Conservation (phyloP, 176 grass and related monocot species). For the Oryza coarctata region DNA sequence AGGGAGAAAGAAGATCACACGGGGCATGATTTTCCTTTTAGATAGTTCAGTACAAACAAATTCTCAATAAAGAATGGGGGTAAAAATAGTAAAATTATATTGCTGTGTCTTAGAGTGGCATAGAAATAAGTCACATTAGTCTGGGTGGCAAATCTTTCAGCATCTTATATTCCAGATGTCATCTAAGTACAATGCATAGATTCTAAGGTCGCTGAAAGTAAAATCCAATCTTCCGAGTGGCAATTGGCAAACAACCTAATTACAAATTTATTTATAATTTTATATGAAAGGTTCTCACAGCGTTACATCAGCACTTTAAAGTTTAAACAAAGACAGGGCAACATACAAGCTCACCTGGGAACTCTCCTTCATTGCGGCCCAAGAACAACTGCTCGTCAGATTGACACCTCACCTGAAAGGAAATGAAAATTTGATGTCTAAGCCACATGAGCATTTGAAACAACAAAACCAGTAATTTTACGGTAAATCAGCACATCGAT, state of each 20-base stretch:
- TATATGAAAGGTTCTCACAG: neutral
- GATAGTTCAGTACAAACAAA: neutral
- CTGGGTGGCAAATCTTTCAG: neutral
- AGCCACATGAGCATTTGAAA: neutral
- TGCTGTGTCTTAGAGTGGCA: neutral
- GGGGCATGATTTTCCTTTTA: neutral
- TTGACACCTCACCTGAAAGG: neutral
- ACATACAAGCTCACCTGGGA: slow-evolving; percentile 17
- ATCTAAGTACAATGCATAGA: neutral
- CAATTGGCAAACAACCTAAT: neutral
- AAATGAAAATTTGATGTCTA: neutral
- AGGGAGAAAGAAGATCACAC: neutral
- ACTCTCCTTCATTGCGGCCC: slow-evolving; percentile 27
- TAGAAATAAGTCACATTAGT: neutral
- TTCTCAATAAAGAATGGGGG: neutral
- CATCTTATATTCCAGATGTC: neutral
- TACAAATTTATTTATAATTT: neutral
- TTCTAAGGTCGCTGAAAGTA: neutral
- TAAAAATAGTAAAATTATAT: neutral
- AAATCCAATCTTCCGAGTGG: neutral
- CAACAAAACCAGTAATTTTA: neutral
- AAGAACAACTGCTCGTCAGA: neutral
- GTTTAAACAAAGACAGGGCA: neutral
- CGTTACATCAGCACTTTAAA: neutral
- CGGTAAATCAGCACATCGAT: too few species aligned